A percentile compares a stretch with the other conserved stretches of the same genome.
phyloP scores from a whole-genome alignment of 2,329 filamentous ascomycete genomes.

The Aspergillus cejpii region DNA sequence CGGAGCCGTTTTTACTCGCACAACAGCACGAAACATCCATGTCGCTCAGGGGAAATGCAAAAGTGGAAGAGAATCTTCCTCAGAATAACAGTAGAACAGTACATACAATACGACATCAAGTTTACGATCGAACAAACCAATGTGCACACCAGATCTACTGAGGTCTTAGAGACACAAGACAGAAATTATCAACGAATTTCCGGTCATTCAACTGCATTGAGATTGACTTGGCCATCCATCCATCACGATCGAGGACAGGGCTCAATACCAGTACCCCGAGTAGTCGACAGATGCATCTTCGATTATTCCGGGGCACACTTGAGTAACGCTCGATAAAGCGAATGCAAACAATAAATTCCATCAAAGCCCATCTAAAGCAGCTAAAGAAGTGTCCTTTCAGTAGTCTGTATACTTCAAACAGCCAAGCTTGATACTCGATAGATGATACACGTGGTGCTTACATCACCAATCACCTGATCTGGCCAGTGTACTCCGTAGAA shows the following conservation, averaged over 20 bases:
- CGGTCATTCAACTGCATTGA: too few relatives aligned
- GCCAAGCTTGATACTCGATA: too few relatives aligned
- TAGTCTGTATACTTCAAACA: conserved; percentile 1
- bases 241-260: too few relatives aligned
- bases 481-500: background rate
- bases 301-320: too few relatives aligned
- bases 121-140: background rate
- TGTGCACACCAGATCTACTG: background rate
- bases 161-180: too few relatives aligned
- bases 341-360: too few relatives aligned
- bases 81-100: conserved; percentile 15
- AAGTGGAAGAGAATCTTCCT: conserved; percentile 35
- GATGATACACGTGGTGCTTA: conserved; percentile 5
- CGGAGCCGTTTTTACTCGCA: conserved; percentile 87
- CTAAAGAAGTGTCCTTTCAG: background rate
- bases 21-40: conserved; percentile 81
- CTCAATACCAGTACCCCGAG: too few relatives aligned
- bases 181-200: too few relatives aligned
- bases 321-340: too few relatives aligned
- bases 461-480: conserved; percentile 11
- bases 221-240: too few relatives aligned
- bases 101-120: background rate
- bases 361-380: too few relatives aligned
- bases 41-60: conserved; percentile 87
- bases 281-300: too few relatives aligned